Conservation (phyloP, 495 filamentous ascomycete species). For the Xanthoparmelia taractica region DNA sequence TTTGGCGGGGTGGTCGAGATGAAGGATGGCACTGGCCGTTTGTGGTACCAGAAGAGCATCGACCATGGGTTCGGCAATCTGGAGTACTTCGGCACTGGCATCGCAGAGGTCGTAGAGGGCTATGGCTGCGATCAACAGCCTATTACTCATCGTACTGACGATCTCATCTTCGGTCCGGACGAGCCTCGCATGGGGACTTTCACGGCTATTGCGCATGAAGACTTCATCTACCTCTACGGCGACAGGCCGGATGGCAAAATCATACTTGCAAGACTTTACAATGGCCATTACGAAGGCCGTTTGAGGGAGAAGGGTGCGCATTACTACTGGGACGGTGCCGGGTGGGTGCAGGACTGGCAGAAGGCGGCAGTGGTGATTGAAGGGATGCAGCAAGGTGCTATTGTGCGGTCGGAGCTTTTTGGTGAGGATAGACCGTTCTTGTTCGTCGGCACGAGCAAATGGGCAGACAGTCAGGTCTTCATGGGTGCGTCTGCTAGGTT, state of each 20-base stretch:
- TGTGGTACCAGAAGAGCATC: slow-evolving; percentile 21
- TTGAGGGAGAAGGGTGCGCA: not conserved
- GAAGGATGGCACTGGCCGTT: slow-evolving; percentile 13
- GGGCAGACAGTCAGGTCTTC: slow-evolving; percentile 23
- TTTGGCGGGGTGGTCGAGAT: slow-evolving; percentile 28
- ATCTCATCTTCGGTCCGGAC: slow-evolving; percentile 9
- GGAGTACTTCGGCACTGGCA: slow-evolving; percentile 20
- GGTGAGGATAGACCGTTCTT: slow-evolving; percentile 22
- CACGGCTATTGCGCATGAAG: slow-evolving; percentile 13
- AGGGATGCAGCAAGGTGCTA: slow-evolving; percentile 25
- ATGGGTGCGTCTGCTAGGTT: slow-evolving; percentile 19
- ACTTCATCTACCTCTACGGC: slow-evolving; percentile 25
- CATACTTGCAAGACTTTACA: slow-evolving; percentile 21
- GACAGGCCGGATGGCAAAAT: slow-evolving; percentile 19
- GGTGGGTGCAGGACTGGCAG: slow-evolving; percentile 14
- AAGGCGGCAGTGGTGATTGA: slow-evolving; percentile 16
- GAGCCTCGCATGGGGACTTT: slow-evolving; percentile 27
- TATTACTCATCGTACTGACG: slow-evolving; percentile 2
- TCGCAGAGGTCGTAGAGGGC: not conserved
- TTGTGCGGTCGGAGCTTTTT: slow-evolving; percentile 28
- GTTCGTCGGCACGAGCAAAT: slow-evolving; percentile 27
- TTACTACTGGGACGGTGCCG: slow-evolving; percentile 19
- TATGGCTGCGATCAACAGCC: not conserved
- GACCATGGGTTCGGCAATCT: slow-evolving; percentile 6
- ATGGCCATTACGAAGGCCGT: not conserved